These are phyloP conservation scores for Epichloe coenophiala DNA, from an alignment of 2,329 filamentous ascomycete genomes.

Conservation along the genomic window DNA sequence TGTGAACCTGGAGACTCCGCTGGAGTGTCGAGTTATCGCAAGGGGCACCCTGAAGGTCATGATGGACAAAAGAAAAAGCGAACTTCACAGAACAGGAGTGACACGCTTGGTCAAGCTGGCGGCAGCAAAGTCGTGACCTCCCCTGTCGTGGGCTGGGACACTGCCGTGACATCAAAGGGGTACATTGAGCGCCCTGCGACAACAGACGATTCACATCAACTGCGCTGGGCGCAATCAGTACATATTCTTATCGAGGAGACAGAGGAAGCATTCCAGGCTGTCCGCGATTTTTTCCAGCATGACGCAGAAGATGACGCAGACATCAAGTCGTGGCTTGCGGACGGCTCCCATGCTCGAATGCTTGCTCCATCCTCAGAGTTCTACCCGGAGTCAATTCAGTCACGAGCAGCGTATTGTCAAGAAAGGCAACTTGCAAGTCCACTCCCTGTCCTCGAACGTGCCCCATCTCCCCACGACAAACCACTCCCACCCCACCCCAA, in stretches of 20 bases:
- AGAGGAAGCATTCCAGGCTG: slow-evolving; percentile 35
- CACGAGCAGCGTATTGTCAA: not conserved
- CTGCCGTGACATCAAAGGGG: not conserved
- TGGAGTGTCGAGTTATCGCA: too few species aligned
- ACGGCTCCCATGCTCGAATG: slow-evolving; percentile 6
- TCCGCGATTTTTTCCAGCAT: slow-evolving; percentile 27
- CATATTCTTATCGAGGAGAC: slow-evolving; percentile 34
- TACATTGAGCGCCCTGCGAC: slow-evolving; percentile 1
- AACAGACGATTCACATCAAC: not conserved
- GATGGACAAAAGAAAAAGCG: too few species aligned
- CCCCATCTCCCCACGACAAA: not conserved
- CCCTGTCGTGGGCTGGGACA: too few species aligned
- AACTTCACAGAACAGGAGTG: too few species aligned
- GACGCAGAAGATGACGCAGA: slow-evolving; percentile 21
- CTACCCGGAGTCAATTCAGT: not conserved
- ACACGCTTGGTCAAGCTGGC: too few species aligned
- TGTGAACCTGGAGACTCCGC: too few species aligned
- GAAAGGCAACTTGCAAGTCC: not conserved
- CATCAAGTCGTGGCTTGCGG: slow-evolving; percentile 12
- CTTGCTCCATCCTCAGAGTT: not conserved
- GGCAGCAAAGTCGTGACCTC: too few species aligned
- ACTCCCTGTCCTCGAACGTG: not conserved
- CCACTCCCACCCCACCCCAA: slow-evolving; percentile 11
- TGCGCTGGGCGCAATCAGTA: slow-evolving; percentile 22
- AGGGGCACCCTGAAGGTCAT: too few species aligned